These are phyloP conservation scores for Avena atlantica DNA, from an alignment of 176 grass and related monocot genomes.

Conservation along the genomic window DNA sequence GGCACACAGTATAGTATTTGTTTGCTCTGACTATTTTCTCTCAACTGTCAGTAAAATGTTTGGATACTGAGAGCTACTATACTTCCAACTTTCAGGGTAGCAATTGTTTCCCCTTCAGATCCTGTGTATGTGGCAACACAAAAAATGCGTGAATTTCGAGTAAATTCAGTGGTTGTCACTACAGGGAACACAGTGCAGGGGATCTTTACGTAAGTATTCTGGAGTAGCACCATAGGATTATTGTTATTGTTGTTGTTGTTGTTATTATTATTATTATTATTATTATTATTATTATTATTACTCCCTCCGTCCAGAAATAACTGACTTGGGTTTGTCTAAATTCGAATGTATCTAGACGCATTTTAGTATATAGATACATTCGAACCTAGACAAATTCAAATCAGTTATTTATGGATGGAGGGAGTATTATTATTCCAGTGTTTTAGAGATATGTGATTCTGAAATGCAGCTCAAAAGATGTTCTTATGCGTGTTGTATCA, in stretches of 20 bases:
- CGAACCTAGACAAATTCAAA: too few relatives aligned
- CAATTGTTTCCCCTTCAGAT: constrained; percentile 88
- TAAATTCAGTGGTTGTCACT: constrained; percentile 84
- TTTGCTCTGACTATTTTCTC: constrained; percentile 36
- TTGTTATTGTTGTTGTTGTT: neutral
- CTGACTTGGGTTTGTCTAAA: too few relatives aligned
- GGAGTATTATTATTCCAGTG: constrained; percentile 5
- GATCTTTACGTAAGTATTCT: constrained; percentile 80
- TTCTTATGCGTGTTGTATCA: constrained; percentile 95
- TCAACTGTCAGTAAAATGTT: constrained; percentile 30
- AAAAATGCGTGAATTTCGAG: constrained; percentile 84
- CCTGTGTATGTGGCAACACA: constrained; percentile 83
- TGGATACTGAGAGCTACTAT: constrained; percentile 19
- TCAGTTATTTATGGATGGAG: too few relatives aligned
- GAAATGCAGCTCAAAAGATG: constrained; percentile 89
- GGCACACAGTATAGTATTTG: constrained; percentile 59
- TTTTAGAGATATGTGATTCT: constrained; percentile 39
- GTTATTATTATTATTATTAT: neutral
- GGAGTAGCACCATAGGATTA: constrained; percentile 27
- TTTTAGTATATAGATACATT: too few relatives aligned
- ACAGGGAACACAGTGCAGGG: constrained; percentile 84
- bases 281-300: neutral
- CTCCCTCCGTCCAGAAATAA: too few relatives aligned
- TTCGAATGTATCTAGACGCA: too few relatives aligned
- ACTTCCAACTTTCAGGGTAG: constrained; percentile 67